Evolutionary conservation across 495 filamentous ascomycete species (phyloP).

Genomic region (Bryoglossum gracile): DNA sequence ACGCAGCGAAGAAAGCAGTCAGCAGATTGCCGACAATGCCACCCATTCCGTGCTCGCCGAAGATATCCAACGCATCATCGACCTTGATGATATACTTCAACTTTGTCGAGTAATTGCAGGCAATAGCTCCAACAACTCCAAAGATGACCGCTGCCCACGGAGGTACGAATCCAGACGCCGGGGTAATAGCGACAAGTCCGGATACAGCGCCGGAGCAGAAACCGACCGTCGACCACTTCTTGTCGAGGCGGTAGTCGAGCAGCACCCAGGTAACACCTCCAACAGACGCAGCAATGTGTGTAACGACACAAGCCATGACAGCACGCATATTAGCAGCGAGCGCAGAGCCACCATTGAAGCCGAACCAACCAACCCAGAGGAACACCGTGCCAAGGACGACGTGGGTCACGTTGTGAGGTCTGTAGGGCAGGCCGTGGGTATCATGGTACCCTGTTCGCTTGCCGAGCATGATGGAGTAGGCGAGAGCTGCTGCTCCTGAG

Average conservation of each 20-base stretch:
- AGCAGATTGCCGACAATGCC: slow-evolving; percentile 83
- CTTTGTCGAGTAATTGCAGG: slow-evolving; percentile 94
- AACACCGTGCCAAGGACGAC: slow-evolving; percentile 96
- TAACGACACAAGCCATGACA: slow-evolving; percentile 64
- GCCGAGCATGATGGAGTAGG: slow-evolving; percentile 72
- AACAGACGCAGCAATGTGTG: slow-evolving; percentile 68
- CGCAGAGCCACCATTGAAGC: slow-evolving; percentile 92
- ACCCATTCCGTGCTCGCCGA: slow-evolving; percentile 83
- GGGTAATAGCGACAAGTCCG: slow-evolving; percentile 87
- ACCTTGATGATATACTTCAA: slow-evolving; percentile 80
- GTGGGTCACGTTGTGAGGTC: slow-evolving; percentile 95
- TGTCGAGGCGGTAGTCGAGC: slow-evolving; percentile 89
- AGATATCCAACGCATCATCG: slow-evolving; percentile 91
- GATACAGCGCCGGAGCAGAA: slow-evolving; percentile 94
- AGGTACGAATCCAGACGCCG: slow-evolving; percentile 80
- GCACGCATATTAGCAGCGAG: slow-evolving; percentile 81
- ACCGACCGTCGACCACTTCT: slow-evolving; percentile 93
- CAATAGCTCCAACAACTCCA: slow-evolving; percentile 70
- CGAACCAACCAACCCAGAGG: slow-evolving; percentile 99
- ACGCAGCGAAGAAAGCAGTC: slow-evolving; percentile 85
- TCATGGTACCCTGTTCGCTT: slow-evolving; percentile 44
- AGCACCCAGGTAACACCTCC: slow-evolving; percentile 94
- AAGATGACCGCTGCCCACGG: slow-evolving; percentile 87
- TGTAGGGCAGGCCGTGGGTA: slow-evolving; percentile 43
- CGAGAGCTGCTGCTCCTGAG: slow-evolving; percentile 82